phyloP scores from a whole-genome alignment of 176 grass and related monocot species.

The Raddia guianensis region DNA sequence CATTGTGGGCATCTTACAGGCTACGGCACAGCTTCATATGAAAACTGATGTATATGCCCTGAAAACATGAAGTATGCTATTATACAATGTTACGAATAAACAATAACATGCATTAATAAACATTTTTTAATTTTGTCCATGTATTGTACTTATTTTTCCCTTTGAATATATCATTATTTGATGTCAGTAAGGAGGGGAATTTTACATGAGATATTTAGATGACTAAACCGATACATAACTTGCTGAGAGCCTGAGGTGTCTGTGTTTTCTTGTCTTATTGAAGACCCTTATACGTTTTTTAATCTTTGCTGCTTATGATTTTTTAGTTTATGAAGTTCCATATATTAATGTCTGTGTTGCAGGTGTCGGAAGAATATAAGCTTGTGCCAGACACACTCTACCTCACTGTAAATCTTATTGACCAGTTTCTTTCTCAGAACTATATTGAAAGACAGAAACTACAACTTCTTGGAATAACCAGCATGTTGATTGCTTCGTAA shows the following conservation, averaged over 20 bases:
- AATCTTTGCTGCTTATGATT: slow-evolving; percentile 10
- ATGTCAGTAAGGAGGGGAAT: slow-evolving; percentile 15
- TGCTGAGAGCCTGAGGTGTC: not conserved
- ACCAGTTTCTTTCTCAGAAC: slow-evolving; percentile 69
- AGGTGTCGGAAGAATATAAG: slow-evolving; percentile 92
- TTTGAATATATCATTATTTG: slow-evolving; percentile 11
- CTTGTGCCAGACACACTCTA: slow-evolving; percentile 93
- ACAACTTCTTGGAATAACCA: slow-evolving; percentile 89
- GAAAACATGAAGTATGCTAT: slow-evolving; percentile 11
- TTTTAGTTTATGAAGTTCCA: slow-evolving; percentile 35
- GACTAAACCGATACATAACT: not conserved
- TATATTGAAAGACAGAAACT: slow-evolving; percentile 73
- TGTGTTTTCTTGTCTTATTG: slow-evolving; percentile 15
- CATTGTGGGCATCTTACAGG: slow-evolving; percentile 19
- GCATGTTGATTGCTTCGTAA: slow-evolving; percentile 98
- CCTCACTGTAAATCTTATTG: slow-evolving; percentile 82
- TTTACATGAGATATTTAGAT: slow-evolving; percentile 15
- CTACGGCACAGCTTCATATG: not conserved
- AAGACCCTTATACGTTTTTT: slow-evolving; percentile 12
- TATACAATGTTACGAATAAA: slow-evolving; percentile 17
- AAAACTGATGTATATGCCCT: not conserved
- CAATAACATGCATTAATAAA: not conserved
- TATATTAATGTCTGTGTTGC: slow-evolving; percentile 14
- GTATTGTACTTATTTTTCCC: not conserved
- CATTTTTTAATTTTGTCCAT: slow-evolving; percentile 1